A percentile compares a stretch with the other conserved stretches of the same genome.
Evolutionary conservation across 352 stramenopile genomes (phyloP).

Genomic region (Globisporangium okanoganense): DNA sequence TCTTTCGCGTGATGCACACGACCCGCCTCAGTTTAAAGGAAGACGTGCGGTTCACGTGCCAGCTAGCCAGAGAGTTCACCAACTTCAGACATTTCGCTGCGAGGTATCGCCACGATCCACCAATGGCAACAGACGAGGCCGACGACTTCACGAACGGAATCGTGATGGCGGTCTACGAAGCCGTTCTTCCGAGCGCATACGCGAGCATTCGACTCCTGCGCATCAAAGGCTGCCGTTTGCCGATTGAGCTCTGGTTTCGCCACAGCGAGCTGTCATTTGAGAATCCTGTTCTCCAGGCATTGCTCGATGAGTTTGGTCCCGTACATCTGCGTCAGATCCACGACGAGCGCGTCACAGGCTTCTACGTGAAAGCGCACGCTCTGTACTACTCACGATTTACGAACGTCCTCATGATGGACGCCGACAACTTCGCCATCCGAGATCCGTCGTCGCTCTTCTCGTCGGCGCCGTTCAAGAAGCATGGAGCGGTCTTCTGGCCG

Average conservation of each 20-base stretch:
- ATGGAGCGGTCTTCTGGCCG: slow-evolving; percentile 45
- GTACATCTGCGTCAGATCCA: slow-evolving; percentile 39
- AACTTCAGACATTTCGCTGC: slow-evolving; percentile 41
- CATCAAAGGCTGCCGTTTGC: slow-evolving; percentile 32
- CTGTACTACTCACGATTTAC: slow-evolving; percentile 50
- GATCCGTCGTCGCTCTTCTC: slow-evolving; percentile 43
- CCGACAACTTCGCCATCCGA: slow-evolving; percentile 41
- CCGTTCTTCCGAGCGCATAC: slow-evolving; percentile 42
- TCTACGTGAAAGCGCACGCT: slow-evolving; percentile 49
- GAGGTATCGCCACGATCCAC: slow-evolving; percentile 56
- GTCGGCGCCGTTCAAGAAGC: slow-evolving; percentile 21
- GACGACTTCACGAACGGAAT: slow-evolving; percentile 23
- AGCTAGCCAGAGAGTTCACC: slow-evolving; percentile 52
- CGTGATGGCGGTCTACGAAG: slow-evolving; percentile 44
- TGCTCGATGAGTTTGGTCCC: slow-evolving; percentile 30
- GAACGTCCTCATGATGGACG: slow-evolving; percentile 41
- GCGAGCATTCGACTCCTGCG: slow-evolving; percentile 41
- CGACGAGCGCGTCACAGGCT: slow-evolving; percentile 41
- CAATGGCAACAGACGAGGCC: slow-evolving; percentile 20
- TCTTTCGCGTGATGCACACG: slow-evolving; percentile 64
- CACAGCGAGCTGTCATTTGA: slow-evolving; percentile 36
- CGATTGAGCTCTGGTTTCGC: slow-evolving; percentile 55
- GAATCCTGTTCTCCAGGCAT: slow-evolving; percentile 30
- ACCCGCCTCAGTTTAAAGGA: slow-evolving; percentile 60
- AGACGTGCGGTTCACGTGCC: slow-evolving; percentile 64